These are phyloP conservation scores for Penicillium oxalicum DNA, from an alignment of 2,329 filamentous ascomycete species.

Conservation along the genomic window DNA sequence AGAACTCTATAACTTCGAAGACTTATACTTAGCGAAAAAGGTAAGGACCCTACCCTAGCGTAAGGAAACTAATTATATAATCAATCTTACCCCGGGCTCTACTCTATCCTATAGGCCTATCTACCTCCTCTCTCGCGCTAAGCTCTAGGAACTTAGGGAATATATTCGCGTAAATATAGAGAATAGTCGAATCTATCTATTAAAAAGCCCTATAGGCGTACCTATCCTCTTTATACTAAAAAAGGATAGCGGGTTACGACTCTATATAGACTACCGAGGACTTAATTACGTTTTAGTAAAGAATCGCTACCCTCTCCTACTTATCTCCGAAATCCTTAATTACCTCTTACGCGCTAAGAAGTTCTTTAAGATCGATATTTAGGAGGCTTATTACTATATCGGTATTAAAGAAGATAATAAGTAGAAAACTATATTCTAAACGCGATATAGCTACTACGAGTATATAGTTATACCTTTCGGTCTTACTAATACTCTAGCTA, in stretches of 20 bases:
- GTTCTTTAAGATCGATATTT: too few relatives aligned
- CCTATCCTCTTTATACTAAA: constrained; percentile 1
- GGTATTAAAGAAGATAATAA: too few relatives aligned
- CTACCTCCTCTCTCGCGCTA: neutral
- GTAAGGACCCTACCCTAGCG: neutral
- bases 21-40: neutral
- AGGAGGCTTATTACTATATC: too few relatives aligned
- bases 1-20: neutral
- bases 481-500: too few relatives aligned
- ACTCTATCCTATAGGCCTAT: neutral
- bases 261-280: constrained; percentile 1
- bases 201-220: neutral
- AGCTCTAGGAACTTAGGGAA: neutral
- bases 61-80: neutral
- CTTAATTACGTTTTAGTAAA: constrained; percentile 1
- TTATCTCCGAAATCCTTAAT: neutral
- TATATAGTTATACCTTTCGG: too few relatives aligned
- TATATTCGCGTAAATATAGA: neutral
- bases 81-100: neutral
- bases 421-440: too few relatives aligned
- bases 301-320: neutral
- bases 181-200: neutral
- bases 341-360: neutral
- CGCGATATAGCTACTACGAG: too few relatives aligned
- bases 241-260: neutral